Evolutionary conservation across 139 green algal genomes (phyloP).

Genomic region (Coelastrella sp.): DNA sequence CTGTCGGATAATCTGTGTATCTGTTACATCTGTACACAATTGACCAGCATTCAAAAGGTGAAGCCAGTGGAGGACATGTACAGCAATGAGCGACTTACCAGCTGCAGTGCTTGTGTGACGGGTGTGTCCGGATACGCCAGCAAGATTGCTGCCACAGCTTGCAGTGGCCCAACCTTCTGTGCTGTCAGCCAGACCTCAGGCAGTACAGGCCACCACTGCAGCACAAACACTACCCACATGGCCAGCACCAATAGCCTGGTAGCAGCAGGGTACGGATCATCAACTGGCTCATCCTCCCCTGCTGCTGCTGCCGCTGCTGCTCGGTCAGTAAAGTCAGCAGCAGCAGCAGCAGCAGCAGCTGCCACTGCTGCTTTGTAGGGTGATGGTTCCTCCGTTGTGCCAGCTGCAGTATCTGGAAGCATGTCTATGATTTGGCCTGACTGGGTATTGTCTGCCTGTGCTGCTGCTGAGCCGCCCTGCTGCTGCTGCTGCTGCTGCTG

Average conservation of each 20-base stretch:
- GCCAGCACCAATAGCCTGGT: conserved; percentile 1
- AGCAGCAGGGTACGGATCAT: background rate
- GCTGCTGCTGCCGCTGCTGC: background rate
- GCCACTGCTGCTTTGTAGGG: background rate
- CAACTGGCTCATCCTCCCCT: background rate
- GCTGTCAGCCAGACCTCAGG: conserved; percentile 18
- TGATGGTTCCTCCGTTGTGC: background rate
- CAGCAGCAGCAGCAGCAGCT: conserved; percentile 3
- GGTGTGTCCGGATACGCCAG: conserved; percentile 8
- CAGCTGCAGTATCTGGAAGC: background rate
- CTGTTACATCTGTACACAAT: no score
- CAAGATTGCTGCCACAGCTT: background rate
- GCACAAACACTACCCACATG: conserved; percentile 22
- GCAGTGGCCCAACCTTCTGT: background rate
- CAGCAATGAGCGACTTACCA: conserved; percentile 7
- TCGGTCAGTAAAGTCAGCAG: background rate
- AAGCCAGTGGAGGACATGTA: no score
- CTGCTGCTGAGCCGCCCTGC: background rate
- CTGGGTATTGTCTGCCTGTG: background rate
- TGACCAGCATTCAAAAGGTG: no score
- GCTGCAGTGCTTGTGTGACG: conserved; percentile 6
- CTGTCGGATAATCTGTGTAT: no score
- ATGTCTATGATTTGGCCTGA: background rate
- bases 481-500: conserved; percentile 33
- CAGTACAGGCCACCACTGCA: conserved; percentile 34